Conservation (phyloP, 768 basidiomycete species). For the Calocybe gangraenosa region DNA sequence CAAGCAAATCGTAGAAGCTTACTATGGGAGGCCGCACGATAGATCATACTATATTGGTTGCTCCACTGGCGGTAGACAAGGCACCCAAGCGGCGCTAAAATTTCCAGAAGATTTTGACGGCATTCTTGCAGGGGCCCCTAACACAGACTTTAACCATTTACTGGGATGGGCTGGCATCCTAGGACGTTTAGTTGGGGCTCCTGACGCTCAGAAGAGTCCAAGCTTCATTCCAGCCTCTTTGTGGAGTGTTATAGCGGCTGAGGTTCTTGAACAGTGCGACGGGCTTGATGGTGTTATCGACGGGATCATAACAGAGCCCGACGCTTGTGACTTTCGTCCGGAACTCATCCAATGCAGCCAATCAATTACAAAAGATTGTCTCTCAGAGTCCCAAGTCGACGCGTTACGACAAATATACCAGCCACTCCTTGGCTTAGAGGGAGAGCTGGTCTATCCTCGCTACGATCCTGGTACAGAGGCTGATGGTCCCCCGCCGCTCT, state of each 20-base stretch:
- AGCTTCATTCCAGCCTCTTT: conserved; percentile 1
- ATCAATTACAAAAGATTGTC: neutral
- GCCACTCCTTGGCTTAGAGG: conserved; percentile 5
- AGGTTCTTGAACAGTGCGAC: conserved; percentile 12
- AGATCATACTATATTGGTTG: conserved; percentile 10
- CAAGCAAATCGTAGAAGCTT: conserved; percentile 8
- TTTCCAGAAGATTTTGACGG: conserved; percentile 13
- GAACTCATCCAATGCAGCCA: conserved; percentile 4
- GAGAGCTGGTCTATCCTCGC: conserved; percentile 5
- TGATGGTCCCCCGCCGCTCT: conserved; percentile 2
- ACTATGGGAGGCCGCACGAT: conserved; percentile 1
- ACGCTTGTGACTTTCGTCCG: conserved; percentile 10
- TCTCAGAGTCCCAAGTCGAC: conserved; percentile 6
- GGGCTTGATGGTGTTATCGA: conserved; percentile 10
- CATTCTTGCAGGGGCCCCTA: conserved; percentile 1
- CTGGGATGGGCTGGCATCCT: neutral
- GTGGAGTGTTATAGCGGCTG: conserved; percentile 6
- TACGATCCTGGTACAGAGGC: conserved; percentile 13
- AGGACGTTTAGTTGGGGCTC: conserved; percentile 1
- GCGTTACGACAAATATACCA: conserved; percentile 4
- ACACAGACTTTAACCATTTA: conserved; percentile 3
- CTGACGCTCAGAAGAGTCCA: conserved; percentile 1
- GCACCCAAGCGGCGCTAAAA: conserved; percentile 4
- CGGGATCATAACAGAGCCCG: conserved; percentile 14
- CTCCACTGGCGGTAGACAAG: conserved; percentile 6